These are phyloP conservation scores for Eutrema heterophyllum DNA, from an alignment of 345 rosid genomes.

Conservation along the genomic window DNA sequence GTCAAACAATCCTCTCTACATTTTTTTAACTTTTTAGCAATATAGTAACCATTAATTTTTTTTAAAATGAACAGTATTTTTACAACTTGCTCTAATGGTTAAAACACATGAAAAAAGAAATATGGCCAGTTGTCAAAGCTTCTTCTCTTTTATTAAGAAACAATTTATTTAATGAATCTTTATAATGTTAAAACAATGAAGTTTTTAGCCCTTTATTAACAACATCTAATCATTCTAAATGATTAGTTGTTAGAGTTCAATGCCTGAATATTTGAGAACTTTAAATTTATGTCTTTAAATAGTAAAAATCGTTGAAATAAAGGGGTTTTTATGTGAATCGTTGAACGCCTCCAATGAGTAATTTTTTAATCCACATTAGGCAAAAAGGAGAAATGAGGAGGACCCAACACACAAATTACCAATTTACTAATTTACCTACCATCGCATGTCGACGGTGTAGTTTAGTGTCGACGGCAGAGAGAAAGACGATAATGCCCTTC, in stretches of 20 bases:
- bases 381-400: not conserved
- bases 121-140: no score
- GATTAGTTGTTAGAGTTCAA: not conserved
- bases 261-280: not conserved
- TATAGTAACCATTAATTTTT: no score
- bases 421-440: not conserved
- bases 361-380: not conserved
- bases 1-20: no score
- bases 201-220: no score
- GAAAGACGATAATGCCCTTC: constrained; percentile 13
- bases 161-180: not conserved
- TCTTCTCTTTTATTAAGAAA: no score
- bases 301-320: no score
- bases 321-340: no score
- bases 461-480: not conserved
- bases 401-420: not conserved
- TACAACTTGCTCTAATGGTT: no score
- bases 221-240: not conserved
- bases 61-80: no score
- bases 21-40: no score
- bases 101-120: no score
- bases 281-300: not conserved
- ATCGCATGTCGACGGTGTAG: constrained; percentile 22
- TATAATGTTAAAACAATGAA: not conserved
- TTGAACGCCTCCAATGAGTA: not conserved